Conservation (phyloP, 2,329 filamentous ascomycete species). For the Aureobasidium sp. region DNA sequence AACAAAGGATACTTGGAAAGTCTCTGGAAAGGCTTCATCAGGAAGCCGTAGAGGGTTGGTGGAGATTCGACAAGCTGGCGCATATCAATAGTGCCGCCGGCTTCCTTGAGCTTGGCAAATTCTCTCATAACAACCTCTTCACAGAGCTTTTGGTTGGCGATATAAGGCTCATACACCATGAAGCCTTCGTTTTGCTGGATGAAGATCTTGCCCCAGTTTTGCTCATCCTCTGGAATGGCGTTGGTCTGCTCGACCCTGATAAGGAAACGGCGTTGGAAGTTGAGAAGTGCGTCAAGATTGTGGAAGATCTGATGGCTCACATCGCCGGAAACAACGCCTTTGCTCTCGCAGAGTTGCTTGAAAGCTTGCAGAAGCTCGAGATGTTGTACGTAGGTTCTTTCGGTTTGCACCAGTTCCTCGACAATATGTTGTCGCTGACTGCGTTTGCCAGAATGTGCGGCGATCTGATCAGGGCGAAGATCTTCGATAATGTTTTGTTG, state of each 20-base stretch:
- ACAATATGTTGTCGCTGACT: constrained; percentile 81
- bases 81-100: constrained; percentile 51
- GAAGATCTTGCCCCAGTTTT: constrained; percentile 95
- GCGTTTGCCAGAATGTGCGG: constrained; percentile 41
- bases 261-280: constrained; percentile 90
- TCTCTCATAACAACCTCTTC: constrained; percentile 74
- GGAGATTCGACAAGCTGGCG: constrained; percentile 74
- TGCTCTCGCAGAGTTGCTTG: constrained; percentile 83
- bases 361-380: constrained; percentile 87
- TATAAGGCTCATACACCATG: constrained; percentile 91
- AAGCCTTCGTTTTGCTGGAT: constrained; percentile 78
- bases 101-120: constrained; percentile 76
- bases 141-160: constrained; percentile 90
- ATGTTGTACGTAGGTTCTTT: constrained; percentile 96
- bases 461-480: constrained; percentile 45
- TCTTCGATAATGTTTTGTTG: constrained; percentile 62
- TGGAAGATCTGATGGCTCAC: constrained; percentile 90
- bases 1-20: constrained; percentile 90
- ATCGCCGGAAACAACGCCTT: constrained; percentile 80
- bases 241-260: constrained; percentile 96
- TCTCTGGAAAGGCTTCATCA: constrained; percentile 94
- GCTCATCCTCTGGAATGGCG: constrained; percentile 62
- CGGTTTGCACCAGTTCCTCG: constrained; percentile 84
- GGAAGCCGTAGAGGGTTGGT: constrained; percentile 81
- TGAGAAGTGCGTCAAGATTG: constrained; percentile 88